These are phyloP conservation scores for Phialophora expanda DNA, from an alignment of 2,329 filamentous ascomycete genomes.

Conservation along the genomic window DNA sequence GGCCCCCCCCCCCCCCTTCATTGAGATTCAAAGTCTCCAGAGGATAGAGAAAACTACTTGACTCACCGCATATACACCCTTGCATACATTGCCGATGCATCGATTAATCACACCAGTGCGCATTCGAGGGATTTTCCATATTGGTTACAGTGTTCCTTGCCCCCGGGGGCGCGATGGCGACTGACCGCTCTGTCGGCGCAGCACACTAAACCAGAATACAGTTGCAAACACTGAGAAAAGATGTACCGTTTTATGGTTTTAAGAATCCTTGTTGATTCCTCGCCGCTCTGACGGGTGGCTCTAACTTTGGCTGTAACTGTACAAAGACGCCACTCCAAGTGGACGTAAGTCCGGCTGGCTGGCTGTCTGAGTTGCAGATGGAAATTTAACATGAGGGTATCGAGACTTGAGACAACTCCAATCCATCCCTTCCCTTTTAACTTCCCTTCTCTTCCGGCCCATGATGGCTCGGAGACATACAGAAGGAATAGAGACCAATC, in stretches of 20 bases:
- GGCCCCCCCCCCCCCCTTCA: too few species aligned
- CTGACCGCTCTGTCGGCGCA: too few species aligned
- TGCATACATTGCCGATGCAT: too few species aligned
- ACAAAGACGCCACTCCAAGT: not conserved
- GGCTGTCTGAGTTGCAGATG: not conserved
- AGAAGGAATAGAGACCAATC: not conserved
- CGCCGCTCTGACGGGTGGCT: not conserved
- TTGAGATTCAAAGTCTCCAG: too few species aligned
- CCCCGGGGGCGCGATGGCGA: too few species aligned
- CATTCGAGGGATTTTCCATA: too few species aligned
- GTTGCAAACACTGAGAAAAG: not conserved
- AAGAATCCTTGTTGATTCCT: not conserved
- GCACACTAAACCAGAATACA: too few species aligned
- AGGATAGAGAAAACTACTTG: too few species aligned
- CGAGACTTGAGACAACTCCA: not conserved
- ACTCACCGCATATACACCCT: too few species aligned
- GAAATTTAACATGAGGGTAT: slow-evolving; percentile 1
- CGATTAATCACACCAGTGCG: too few species aligned
- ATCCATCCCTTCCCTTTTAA: not conserved
- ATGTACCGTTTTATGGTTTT: not conserved
- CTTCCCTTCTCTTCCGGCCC: not conserved
- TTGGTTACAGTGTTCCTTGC: too few species aligned
- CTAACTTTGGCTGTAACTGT: not conserved
- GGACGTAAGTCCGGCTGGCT: not conserved
- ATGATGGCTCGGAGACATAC: not conserved